Base-by-base conservation (phyloP, 1,284 basidiomycete species). In the Ustilago xerochloae region DNA sequence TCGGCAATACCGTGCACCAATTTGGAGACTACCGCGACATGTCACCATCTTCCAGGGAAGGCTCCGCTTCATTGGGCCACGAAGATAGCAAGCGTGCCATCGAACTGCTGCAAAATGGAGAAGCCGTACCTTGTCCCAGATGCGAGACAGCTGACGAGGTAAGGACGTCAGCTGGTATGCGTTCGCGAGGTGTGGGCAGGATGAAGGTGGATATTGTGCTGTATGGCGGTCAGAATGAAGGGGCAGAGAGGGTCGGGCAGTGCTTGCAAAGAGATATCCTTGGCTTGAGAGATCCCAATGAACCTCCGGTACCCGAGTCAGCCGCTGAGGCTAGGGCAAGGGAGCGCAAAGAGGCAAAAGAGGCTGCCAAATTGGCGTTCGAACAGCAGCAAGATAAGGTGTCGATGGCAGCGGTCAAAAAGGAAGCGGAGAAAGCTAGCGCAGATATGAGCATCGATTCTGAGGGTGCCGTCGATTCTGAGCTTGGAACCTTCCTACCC, bases 201-300 rank as follows among this genome's bases (percentile, higher is more conserved):
- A 87, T 97, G 57, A 90, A 93, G 36, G 91, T 93, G 0, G 92
- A 91, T 65, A 93, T 97, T 8, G 93, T 97, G 0, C 86, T 97
- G 33, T 97, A 97, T 83, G 93, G 94, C 72, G 94, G 96, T 81
- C 93, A 95, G 85, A 92, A 91, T 79, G 90, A 94, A 66, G 71
- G 70, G 1, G 94, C 92, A 1, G 93, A 96, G 79, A 89, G 90
- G 18, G 93, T 97, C 4, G 82, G 81, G 3, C 79, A 83, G 35
- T 84, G 82, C 45, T 66, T 84, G n/a, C 72, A 81, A 43, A 62
- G 82, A 5, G 82, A 84, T 59, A 71, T 84, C 22, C 55, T 83
- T 29, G 82, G 82, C 8, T 60, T 84, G 26, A 61, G 81, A 22
- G 82, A 84, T 41, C 81, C 81, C 2, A 59, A 76, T 45, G 82